A percentile compares a stretch with the other conserved stretches of the same genome.
Evolutionary conservation across 208 protist species (phyloP).

Genomic region (Trichomonas vaginalis): DNA sequence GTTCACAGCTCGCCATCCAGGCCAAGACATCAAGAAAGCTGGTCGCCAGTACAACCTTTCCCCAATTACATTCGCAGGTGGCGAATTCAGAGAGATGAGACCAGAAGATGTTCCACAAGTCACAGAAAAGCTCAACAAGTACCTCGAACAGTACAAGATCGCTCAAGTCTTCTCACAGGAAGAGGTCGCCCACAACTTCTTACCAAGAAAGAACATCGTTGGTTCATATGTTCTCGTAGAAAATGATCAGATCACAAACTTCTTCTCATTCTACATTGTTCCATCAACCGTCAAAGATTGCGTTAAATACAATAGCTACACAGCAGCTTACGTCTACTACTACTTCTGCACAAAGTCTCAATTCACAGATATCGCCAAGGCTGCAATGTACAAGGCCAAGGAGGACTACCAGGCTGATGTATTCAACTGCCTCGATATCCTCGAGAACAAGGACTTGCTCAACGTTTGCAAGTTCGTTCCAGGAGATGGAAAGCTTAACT

Average conservation of each 20-base stretch:
- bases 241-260: constrained; percentile 67
- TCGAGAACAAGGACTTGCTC: constrained; percentile 64
- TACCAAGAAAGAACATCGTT: constrained; percentile 71
- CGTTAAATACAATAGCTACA: constrained; percentile 64
- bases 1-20: not conserved
- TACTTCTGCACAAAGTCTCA: constrained; percentile 64
- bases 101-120: constrained; percentile 35
- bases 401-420: constrained; percentile 72
- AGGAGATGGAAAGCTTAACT: constrained; percentile 88
- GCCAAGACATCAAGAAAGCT: not conserved
- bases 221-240: constrained; percentile 69
- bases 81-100: constrained; percentile 34
- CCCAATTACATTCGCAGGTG: not conserved
- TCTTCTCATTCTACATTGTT: constrained; percentile 85
- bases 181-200: constrained; percentile 79
- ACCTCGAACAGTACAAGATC: constrained; percentile 54
- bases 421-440: constrained; percentile 89
- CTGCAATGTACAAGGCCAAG: constrained; percentile 21
- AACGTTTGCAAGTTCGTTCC: constrained; percentile 79
- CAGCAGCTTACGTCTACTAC: constrained; percentile 85
- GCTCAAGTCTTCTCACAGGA: constrained; percentile 62
- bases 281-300: constrained; percentile 83
- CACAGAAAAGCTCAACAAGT: constrained; percentile 52
- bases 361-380: constrained; percentile 61
- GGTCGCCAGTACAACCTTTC: constrained; percentile 8